A percentile compares a stretch with the other conserved stretches of the same genome.
phyloP scores from a whole-genome alignment of 1,284 basidiomycete species.

The Austropuccinia psidii region DNA sequence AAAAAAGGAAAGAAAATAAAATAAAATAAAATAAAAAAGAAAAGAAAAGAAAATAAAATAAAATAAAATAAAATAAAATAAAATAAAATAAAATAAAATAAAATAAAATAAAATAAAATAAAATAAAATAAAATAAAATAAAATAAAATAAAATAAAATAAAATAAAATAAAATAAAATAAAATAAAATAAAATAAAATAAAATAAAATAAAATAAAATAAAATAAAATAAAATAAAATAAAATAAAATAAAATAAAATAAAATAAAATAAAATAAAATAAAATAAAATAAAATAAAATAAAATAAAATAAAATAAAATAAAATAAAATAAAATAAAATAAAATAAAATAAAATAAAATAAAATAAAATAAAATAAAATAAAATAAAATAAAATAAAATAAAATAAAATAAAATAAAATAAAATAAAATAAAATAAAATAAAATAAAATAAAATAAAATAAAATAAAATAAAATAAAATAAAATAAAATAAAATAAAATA shows the following conservation, averaged over 20 bases:
- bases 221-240: neutral
- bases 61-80: neutral
- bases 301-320: neutral
- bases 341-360: constrained; percentile 75
- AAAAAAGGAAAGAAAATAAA: neutral
- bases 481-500: constrained; percentile 27
- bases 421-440: constrained; percentile 38
- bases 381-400: constrained; percentile 37
- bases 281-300: neutral
- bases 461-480: constrained; percentile 14
- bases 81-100: neutral
- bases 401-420: constrained; percentile 36
- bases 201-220: neutral
- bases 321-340: constrained; percentile 78
- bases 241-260: neutral
- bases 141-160: neutral
- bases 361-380: constrained; percentile 37
- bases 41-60: neutral
- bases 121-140: neutral
- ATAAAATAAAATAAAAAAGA: neutral
- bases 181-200: neutral
- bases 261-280: neutral
- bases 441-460: constrained; percentile 36
- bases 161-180: neutral
- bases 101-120: neutral